These are phyloP conservation scores for Russula brevipes DNA, from an alignment of 768 basidiomycete species.

Conservation along the genomic window DNA sequence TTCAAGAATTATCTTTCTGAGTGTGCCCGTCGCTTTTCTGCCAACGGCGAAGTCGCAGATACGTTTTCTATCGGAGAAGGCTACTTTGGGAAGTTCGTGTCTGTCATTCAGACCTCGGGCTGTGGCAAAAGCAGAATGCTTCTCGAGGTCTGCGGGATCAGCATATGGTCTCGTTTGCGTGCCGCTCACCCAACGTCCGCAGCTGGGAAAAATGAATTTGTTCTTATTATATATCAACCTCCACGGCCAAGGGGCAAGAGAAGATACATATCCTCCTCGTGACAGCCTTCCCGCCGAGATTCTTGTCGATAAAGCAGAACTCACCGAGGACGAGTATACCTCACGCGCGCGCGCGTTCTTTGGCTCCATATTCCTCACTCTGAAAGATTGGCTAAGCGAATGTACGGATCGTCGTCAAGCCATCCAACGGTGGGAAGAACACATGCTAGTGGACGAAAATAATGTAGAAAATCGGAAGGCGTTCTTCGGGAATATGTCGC, in stretches of 20 bases:
- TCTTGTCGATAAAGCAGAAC: background rate
- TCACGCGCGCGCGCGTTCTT: background rate
- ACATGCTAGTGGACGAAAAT: background rate
- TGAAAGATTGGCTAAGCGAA: background rate
- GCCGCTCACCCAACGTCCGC: background rate
- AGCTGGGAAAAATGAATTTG: background rate
- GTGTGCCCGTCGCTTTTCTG: background rate
- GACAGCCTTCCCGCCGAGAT: background rate
- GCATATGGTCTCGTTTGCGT: background rate
- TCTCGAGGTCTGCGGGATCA: background rate
- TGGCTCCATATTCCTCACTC: background rate
- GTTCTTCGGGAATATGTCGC: background rate
- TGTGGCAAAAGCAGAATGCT: background rate
- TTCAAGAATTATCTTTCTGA: background rate
- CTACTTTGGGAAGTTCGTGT: background rate
- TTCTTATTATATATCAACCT: conserved; percentile 1
- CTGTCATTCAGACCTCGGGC: background rate
- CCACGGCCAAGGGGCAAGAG: background rate
- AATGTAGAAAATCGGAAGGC: background rate
- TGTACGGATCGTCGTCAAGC: background rate
- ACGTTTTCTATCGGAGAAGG: background rate
- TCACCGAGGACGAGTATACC: background rate
- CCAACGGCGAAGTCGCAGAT: background rate
- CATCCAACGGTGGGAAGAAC: background rate
- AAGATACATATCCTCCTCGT: background rate